phyloP scores from a whole-genome alignment of 495 filamentous ascomycete genomes.

The Talaromyces stipitatus region DNA sequence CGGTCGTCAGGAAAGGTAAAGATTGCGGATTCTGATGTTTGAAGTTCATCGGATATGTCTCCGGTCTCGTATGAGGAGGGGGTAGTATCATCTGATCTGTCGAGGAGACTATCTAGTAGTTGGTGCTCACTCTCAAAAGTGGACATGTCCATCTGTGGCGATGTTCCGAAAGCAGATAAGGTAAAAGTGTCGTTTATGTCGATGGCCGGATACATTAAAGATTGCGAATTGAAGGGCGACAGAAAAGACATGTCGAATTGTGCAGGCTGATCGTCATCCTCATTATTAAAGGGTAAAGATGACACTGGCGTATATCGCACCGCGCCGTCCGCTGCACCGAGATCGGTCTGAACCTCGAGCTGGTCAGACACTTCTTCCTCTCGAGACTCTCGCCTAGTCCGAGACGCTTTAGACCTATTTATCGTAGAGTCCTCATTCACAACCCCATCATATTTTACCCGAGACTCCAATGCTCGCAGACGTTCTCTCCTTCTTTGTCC shows the following conservation, averaged over 20 bases:
- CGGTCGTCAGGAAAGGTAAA: constrained; percentile 25
- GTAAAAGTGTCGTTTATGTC: background rate
- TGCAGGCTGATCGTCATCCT: background rate
- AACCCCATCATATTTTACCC: background rate
- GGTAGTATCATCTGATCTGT: background rate
- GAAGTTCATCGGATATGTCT: constrained; percentile 13
- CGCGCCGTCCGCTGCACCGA: background rate
- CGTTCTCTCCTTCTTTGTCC: constrained; percentile 13
- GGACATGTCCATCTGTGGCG: background rate
- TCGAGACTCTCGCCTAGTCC: no score
- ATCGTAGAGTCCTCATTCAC: background rate
- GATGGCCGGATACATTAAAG: no score
- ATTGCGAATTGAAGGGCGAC: background rate
- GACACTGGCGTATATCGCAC: background rate
- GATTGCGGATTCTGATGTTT: constrained; percentile 13
- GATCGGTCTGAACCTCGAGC: background rate
- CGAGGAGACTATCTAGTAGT: background rate
- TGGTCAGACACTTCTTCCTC: background rate
- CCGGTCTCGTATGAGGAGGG: background rate
- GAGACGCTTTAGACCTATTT: background rate
- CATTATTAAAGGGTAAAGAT: background rate
- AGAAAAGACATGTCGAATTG: background rate
- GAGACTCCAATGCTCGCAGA: constrained; percentile 10
- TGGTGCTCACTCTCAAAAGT: background rate
- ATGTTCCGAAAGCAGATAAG: background rate